A percentile compares a stretch with the other conserved stretches of the same genome.
These are phyloP conservation scores for Iris macrosiphon DNA, from an alignment of 106 monocot genomes.

Conservation along the genomic window DNA sequence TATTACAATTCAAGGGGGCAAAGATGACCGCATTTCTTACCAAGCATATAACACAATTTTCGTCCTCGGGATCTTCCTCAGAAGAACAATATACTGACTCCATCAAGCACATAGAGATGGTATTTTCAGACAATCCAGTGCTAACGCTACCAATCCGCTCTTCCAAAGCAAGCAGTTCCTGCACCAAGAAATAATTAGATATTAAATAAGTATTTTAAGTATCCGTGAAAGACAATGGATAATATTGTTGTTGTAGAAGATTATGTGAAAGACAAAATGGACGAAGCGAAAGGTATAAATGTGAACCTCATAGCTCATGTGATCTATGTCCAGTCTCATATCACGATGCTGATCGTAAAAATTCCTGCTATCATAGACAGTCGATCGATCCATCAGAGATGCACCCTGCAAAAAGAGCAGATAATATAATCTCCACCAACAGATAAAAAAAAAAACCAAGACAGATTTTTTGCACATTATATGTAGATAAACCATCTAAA, in stretches of 20 bases:
- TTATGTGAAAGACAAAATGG: too few species aligned
- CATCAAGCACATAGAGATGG: conserved; percentile 17
- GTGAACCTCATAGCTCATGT: conserved; percentile 60
- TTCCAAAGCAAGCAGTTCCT: conserved; percentile 42
- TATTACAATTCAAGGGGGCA: too few species aligned
- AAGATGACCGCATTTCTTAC: conserved; percentile 12
- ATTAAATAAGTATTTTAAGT: too few species aligned
- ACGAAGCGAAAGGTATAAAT: neutral
- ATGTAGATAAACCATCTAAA: too few species aligned
- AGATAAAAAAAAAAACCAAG: too few species aligned
- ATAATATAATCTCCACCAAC: too few species aligned
- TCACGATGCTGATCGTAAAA: conserved; percentile 29
- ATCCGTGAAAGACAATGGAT: too few species aligned
- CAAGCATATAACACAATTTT: conserved; percentile 56
- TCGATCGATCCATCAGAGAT: conserved; percentile 7
- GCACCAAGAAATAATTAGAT: neutral
- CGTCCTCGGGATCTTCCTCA: conserved; percentile 14
- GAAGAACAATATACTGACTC: conserved; percentile 17
- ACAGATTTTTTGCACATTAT: too few species aligned
- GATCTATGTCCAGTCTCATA: conserved; percentile 47
- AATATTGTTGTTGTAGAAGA: too few species aligned
- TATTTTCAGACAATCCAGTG: conserved; percentile 33
- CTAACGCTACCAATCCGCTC: conserved; percentile 43
- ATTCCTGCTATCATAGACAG: conserved; percentile 13
- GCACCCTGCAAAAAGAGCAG: conserved; percentile 7